Base-by-base conservation (phyloP, 495 filamentous ascomycete species). In the Talaromyces stipitatus region DNA sequence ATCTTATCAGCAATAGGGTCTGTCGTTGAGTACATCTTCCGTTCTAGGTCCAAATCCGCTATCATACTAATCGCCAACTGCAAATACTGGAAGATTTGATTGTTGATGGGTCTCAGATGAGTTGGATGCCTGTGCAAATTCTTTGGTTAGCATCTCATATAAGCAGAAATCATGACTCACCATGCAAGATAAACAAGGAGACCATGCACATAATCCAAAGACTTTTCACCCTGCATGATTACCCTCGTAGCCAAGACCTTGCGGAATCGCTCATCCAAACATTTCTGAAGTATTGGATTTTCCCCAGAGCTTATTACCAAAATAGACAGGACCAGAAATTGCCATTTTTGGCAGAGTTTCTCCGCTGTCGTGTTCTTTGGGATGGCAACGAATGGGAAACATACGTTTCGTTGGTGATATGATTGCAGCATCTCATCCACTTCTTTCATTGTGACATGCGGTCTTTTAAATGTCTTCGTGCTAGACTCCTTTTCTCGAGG, bases 171-270 rank as follows among this genome's bases (percentile, higher is more conserved):
- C n/a, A 36, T 41, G n/a, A 64, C 61, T 54, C 62, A 72, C 73
- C 73, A 77, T 22, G 69, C 66, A 47, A 75, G 58, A 56, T 73
- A 69, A 18, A 75, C 56, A 23, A 77, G 63, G 2, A 77, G 63
- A 20, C 73, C 73, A 56, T 73, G 71, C 3, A 77, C 55, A 26
- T 69, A 64, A 60, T 75, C 73, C 16, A 77, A 32, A 18, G 61
- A 72, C 32, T 67, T 69, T 43, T 69, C 59, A 3, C 66, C 68
- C n/a, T 60, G 59, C 11, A 72, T 50, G 18, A 77, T 60, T 16
- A 52, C 50, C 20, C 50, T 16, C 1, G 32, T 45, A 4, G 54
- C 54, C 24, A 55, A 7, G 9, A 55, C 36, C 7, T 43, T 43
- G n/a, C 54, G 54, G n/a, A 55, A 55, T 16, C 36, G 22, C 4